Base-by-base conservation (phyloP, 2,329 filamentous ascomycete species). In the Trichoderma aggressivum region DNA sequence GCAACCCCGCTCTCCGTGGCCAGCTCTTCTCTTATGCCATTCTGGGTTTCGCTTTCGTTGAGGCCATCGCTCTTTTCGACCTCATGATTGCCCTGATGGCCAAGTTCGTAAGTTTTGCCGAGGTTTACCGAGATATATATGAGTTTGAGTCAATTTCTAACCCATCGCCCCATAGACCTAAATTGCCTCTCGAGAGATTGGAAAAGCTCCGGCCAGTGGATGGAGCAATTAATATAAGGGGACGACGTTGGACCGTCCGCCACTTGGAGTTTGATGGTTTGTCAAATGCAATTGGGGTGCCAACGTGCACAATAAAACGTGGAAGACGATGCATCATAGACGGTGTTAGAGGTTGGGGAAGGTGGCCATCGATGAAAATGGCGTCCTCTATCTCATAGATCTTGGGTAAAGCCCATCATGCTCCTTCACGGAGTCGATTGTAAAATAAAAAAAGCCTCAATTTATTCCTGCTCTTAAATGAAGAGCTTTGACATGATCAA, bases 11-110 rank as follows among this genome's bases (percentile, higher is more conserved):
- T 82, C 92, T 97, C 87, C 92, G 93, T 87, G 93, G 93, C 84
- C 94, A 97, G 90, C 93, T 97, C 82, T 97, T 96, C 92, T 93
- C 92, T 79, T 95, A 96, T 87, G 93, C 93, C 89, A 95, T 96
- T 92, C 88, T 96, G 82, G 93, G 93, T 88, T 96, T 96, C 88
- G 93, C 93, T 83, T 96, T 96, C 91, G 93, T 94, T 85, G 93
- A 96, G 85, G 93, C 93, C 86, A 94, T 93, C 80, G 92, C 91
- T 91, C 90, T 93, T 82, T 93, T 93, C 91, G 91, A 93, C 82
- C 90, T 93, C 82, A 94, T 94, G 92, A 89, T 94, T 93, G 92
- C 92, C 87, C 92, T 94, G 88, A 94, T 94, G 92, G 92, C 91
- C 91, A 94, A 94, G 89, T 93, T 92, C 87, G 90, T 93, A 88